Percentiles rank a stretch among this genome's conserved stretches.
phyloP scores from a whole-genome alignment of 2,329 filamentous ascomycete species.

The Trichoderma oligosporum region DNA sequence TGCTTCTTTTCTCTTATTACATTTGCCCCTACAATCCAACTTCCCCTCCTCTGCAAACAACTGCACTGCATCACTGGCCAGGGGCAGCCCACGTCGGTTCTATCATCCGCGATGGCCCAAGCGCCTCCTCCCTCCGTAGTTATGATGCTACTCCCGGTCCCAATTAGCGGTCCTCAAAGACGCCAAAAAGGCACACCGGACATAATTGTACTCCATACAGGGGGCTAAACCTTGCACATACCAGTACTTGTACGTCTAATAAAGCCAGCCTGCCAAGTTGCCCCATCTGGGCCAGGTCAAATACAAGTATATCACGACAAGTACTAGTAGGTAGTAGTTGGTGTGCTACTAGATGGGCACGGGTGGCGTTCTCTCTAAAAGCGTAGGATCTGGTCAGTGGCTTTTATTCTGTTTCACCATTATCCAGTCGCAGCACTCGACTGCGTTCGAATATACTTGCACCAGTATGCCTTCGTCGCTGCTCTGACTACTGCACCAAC shows the following conservation, averaged over 20 bases:
- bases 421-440: background rate
- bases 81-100: slow-evolving; percentile 9
- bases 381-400: slow-evolving; percentile 11
- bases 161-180: slow-evolving; percentile 10
- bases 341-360: background rate
- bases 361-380: slow-evolving; percentile 8
- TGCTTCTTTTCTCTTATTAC: slow-evolving; percentile 5
- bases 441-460: background rate
- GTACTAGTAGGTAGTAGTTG: background rate
- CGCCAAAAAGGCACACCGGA: background rate
- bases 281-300: background rate
- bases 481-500: background rate
- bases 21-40: background rate
- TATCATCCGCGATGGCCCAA: slow-evolving; percentile 15
- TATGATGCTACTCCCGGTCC: slow-evolving; percentile 2
- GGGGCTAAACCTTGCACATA: slow-evolving; percentile 1
- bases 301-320: too few relatives aligned
- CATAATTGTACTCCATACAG: background rate
- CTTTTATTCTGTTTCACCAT: slow-evolving; percentile 11
- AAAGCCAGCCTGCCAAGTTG: background rate
- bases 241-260: too few relatives aligned
- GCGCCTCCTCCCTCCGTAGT: slow-evolving; percentile 1
- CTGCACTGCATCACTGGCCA: background rate
- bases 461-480: too few relatives aligned
- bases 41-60: background rate